Base-by-base conservation (phyloP, 495 filamentous ascomycete species). In the Aspergillus homomorphus region DNA sequence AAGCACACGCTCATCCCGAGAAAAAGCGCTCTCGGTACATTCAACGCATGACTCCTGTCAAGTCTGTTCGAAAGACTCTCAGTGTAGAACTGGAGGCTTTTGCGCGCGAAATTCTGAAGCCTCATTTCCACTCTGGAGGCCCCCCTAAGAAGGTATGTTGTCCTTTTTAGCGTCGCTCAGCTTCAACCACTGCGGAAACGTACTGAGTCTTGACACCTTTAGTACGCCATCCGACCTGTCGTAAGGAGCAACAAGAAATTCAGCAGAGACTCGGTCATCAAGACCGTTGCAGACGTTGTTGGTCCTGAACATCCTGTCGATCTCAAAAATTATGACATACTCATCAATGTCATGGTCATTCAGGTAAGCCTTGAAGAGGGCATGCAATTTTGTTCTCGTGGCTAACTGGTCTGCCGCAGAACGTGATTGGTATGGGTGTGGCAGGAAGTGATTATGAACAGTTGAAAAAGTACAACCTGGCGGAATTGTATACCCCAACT, bases 201-300 rank as follows among this genome's bases (percentile, higher is more conserved):
- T 26, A 22, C 43, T 58, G 45, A 58, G 6, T 12, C 26, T 45
- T 42, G 26, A 45, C 16, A 18, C 19, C 18, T 45, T 33, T 65
- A 96, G 90, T 98, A 91, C 66, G 94, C 94, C 20, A 97, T 99
- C 58, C 89, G 92, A 8, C 89, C 91, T 38, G 87, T 82, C 4
- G 81, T 92, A 45, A 85, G 95, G 55, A 88, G 91, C 67, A 89
- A 96, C 65, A 85, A 80, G 48, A 82, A 80, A 14, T 80, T 97
- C 58, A 88, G 83, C 60, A 79, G 94, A 45, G 85, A 91, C 57
- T 67, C 69, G 4, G 75, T 98, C 46, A 98, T 99, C 69, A 85
- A 89, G 61, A 84, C 82, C 41, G 81, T 97, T 26, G 94, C 94
- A 2, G 77, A 80, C 30, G 72, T 77, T 14, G 86, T 89, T 22